Evolutionary conservation across 148 eudicot genomes (phyloP).

Genomic region (Nepenthes mirabilis): DNA sequence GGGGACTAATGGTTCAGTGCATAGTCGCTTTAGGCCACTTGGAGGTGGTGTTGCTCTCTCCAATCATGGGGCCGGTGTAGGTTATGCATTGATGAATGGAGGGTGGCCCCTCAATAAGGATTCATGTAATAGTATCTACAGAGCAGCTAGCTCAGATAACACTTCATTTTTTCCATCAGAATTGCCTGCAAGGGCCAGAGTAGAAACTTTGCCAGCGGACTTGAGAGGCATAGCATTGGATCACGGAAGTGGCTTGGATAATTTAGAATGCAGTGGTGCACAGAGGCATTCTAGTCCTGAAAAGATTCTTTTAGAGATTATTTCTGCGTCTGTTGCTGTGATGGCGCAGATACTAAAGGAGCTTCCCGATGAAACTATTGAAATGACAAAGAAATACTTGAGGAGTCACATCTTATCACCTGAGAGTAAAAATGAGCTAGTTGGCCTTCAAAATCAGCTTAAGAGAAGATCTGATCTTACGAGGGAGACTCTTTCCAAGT

Average conservation of each 20-base stretch:
- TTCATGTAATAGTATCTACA: constrained; percentile 29
- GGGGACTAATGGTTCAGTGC: constrained; percentile 90
- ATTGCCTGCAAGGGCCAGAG: constrained; percentile 51
- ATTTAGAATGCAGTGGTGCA: constrained; percentile 26
- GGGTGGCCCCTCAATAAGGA: constrained; percentile 31
- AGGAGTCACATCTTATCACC: constrained; percentile 31
- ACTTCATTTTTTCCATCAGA: constrained; percentile 64
- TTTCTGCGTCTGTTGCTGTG: constrained; percentile 35
- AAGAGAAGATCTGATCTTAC: constrained; percentile 49
- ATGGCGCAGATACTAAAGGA: constrained; percentile 59
- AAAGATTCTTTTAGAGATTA: constrained; percentile 46
- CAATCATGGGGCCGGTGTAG: constrained; percentile 33
- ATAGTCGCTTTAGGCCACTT: constrained; percentile 73
- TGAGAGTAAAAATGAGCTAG: constrained; percentile 36
- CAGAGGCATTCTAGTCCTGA: constrained; percentile 35
- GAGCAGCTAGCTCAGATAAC: constrained; percentile 44
- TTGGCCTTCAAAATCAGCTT: constrained; percentile 38
- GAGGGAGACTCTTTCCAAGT: constrained; percentile 43
- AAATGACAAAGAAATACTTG: constrained; percentile 47
- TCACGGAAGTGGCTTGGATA: constrained; percentile 17
- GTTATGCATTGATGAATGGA: constrained; percentile 33
- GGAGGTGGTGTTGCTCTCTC: constrained; percentile 58
- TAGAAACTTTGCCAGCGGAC: constrained; percentile 38
- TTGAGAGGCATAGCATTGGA: constrained; percentile 36
- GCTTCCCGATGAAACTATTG: constrained; percentile 44